These are phyloP conservation scores for Oryza meyeriana DNA, from an alignment of 176 grass and related monocot species.

Conservation along the genomic window DNA sequence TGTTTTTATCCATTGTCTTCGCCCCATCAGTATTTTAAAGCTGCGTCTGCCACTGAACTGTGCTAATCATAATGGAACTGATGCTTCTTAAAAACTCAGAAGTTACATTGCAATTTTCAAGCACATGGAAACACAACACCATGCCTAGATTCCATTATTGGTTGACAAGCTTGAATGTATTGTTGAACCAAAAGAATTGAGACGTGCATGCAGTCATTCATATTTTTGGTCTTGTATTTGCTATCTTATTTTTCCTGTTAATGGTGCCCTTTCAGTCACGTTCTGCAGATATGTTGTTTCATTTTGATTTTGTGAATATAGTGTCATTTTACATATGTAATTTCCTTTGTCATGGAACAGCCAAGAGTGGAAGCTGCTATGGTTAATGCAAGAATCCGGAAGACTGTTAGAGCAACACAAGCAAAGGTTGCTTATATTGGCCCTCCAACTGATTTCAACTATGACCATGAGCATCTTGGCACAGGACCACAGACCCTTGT, in stretches of 20 bases:
- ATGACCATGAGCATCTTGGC: slow-evolving; percentile 84
- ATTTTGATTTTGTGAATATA: background rate
- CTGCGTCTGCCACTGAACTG: too few species aligned
- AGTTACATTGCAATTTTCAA: background rate
- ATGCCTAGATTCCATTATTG: background rate
- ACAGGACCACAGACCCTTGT: slow-evolving; percentile 75
- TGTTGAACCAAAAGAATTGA: background rate
- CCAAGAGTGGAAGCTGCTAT: slow-evolving; percentile 95
- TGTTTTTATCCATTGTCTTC: too few species aligned
- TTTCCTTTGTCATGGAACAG: slow-evolving; percentile 43
- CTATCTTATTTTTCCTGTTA: background rate
- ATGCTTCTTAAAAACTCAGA: slow-evolving; percentile 8
- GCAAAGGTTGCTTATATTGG: slow-evolving; percentile 97
- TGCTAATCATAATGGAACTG: background rate
- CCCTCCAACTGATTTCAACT: slow-evolving; percentile 84
- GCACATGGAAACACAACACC: background rate
- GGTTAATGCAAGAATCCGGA: slow-evolving; percentile 91
- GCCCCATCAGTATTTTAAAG: too few species aligned
- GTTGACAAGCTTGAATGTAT: background rate
- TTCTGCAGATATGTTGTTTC: too few species aligned
- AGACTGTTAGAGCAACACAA: slow-evolving; percentile 77
- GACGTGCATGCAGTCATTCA: background rate
- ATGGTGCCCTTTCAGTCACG: background rate
- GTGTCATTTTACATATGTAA: background rate
- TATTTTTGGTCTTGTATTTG: background rate